phyloP scores from a whole-genome alignment of 1,284 basidiomycete species.

The Cutaneotrichosporon dermatis region DNA sequence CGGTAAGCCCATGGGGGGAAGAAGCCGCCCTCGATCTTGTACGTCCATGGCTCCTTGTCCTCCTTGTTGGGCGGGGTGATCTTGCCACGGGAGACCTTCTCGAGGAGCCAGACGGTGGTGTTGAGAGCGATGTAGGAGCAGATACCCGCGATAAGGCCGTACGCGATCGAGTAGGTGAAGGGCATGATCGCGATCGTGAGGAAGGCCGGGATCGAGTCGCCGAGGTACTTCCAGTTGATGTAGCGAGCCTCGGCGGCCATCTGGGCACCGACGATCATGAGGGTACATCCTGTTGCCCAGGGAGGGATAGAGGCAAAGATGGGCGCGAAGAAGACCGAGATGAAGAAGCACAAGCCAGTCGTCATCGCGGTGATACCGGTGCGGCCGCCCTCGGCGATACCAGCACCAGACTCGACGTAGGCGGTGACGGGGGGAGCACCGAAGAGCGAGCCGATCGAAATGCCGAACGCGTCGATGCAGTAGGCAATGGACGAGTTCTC shows the following conservation, averaged over 20 bases:
- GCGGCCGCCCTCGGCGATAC: conserved; percentile 70
- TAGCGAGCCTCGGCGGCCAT: conserved; percentile 84
- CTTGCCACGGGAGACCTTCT: conserved; percentile 10
- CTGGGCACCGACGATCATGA: conserved; percentile 79
- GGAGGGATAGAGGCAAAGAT: conserved; percentile 81
- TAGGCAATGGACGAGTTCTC: conserved; percentile 81
- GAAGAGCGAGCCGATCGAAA: conserved; percentile 54
- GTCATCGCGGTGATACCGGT: conserved; percentile 77
- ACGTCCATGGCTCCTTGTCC: conserved; percentile 22
- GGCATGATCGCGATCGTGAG: conserved; percentile 70
- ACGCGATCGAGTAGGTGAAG: conserved; percentile 55
- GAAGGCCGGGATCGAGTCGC: conserved; percentile 80
- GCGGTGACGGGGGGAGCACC: conserved; percentile 84
- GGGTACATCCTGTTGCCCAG: conserved; percentile 83
- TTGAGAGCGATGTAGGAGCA: conserved; percentile 20
- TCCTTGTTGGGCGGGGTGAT: conserved; percentile 16
- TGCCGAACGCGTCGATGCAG: conserved; percentile 55
- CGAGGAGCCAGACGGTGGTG: conserved; percentile 14
- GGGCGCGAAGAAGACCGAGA: conserved; percentile 83
- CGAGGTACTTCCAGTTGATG: conserved; percentile 84
- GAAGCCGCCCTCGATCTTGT: conserved; percentile 21
- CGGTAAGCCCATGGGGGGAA: conserved; percentile 16
- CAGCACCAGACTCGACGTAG: conserved; percentile 57
- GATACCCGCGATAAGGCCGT: conserved; percentile 23
- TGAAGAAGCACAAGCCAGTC: conserved; percentile 73